Evolutionary conservation across 345 rosid species (phyloP).

Genomic region (Lepidium sativum): DNA sequence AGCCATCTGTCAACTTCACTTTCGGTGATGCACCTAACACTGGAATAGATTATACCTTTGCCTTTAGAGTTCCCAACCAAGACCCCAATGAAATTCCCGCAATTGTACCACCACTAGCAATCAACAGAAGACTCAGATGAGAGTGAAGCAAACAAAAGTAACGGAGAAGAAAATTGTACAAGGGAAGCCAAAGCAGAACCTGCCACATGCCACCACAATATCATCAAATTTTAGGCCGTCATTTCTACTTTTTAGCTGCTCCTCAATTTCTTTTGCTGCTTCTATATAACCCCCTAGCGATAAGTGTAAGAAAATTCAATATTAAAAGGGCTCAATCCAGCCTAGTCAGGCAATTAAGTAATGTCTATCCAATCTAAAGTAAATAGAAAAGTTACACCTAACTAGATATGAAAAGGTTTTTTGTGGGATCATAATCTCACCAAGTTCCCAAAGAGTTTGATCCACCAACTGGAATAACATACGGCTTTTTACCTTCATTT

Average conservation of each 20-base stretch:
- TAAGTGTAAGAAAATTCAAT: background rate
- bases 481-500: constrained; percentile 79
- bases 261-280: constrained; percentile 82
- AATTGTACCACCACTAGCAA: constrained; percentile 71
- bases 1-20: background rate
- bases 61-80: constrained; percentile 61
- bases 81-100: constrained; percentile 90
- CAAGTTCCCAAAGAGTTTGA: constrained; percentile 92
- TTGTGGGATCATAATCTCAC: constrained; percentile 35
- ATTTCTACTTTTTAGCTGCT: constrained; percentile 45
- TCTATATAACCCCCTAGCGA: constrained; percentile 86
- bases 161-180: background rate
- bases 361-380: background rate
- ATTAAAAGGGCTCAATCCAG: background rate
- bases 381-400: background rate
- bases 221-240: constrained; percentile 58
- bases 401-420: background rate
- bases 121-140: constrained; percentile 12
- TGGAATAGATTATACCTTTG: constrained; percentile 43
- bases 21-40: background rate
- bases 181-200: constrained; percentile 39
- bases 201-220: constrained; percentile 93
- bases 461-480: constrained; percentile 94
- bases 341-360: background rate
- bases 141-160: background rate